phyloP scores from a whole-genome alignment of 345 rosid species.

The Triadica sebifera region DNA sequence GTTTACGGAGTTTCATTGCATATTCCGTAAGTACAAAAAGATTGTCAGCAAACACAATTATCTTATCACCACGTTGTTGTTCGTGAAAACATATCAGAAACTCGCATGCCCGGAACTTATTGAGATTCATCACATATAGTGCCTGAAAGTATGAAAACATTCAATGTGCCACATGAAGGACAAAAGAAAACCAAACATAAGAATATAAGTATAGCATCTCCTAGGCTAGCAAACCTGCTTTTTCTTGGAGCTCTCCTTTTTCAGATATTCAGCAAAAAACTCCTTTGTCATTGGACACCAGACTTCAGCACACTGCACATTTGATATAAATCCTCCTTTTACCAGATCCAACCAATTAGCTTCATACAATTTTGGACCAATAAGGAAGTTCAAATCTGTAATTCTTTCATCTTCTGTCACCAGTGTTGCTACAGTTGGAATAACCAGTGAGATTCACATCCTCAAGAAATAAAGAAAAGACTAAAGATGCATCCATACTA shows the following conservation, averaged over 20 bases:
- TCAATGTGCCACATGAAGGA: neutral
- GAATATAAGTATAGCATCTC: neutral
- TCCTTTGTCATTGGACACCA: constrained; percentile 99
- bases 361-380: constrained; percentile 95
- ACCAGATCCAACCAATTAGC: constrained; percentile 99
- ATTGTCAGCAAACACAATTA: constrained; percentile 93
- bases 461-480: constrained; percentile 4
- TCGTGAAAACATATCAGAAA: constrained; percentile 91
- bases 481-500: constrained; percentile 5
- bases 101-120: constrained; percentile 95
- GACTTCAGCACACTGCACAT: constrained; percentile 98
- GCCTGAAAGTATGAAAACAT: constrained; percentile 51
- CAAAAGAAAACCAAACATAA: neutral
- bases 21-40: constrained; percentile 90
- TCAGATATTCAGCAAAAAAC: constrained; percentile 90
- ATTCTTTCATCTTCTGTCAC: constrained; percentile 99
- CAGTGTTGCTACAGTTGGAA: constrained; percentile 69
- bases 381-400: constrained; percentile 96
- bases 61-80: constrained; percentile 87
- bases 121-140: constrained; percentile 97
- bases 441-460: constrained; percentile 14
- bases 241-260: constrained; percentile 91
- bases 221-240: constrained; percentile 57
- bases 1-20: constrained; percentile 89
- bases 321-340: constrained; percentile 94